These are phyloP conservation scores for Trichocladium uniseriatum DNA, from an alignment of 495 filamentous ascomycete genomes.

Conservation along the genomic window DNA sequence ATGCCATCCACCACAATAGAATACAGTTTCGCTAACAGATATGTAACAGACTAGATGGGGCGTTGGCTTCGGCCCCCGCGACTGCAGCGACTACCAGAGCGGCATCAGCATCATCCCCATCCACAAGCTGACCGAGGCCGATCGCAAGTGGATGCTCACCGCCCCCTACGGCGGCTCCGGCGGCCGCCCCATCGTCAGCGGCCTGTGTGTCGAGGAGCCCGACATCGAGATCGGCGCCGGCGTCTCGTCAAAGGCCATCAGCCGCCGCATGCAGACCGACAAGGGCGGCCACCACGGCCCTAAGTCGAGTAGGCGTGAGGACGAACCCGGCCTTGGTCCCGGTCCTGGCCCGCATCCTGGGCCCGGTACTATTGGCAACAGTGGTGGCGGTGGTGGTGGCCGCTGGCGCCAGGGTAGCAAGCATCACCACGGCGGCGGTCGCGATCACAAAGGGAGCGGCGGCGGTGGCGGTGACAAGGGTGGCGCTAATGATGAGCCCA, in stretches of 20 bases:
- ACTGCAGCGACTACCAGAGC: constrained; percentile 91
- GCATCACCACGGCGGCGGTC: constrained; percentile 33
- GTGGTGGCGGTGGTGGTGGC: constrained; percentile 34
- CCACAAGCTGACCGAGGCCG: constrained; percentile 83
- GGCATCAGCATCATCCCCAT: constrained; percentile 93
- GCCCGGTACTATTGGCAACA: constrained; percentile 29
- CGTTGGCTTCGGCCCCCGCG: constrained; percentile 92
- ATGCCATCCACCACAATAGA: too few relatives aligned
- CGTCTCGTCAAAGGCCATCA: constrained; percentile 92
- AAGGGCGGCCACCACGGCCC: constrained; percentile 65
- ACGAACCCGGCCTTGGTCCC: constrained; percentile 37
- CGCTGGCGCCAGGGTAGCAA: constrained; percentile 38
- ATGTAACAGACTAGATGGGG: constrained; percentile 77
- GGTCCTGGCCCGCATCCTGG: constrained; percentile 34
- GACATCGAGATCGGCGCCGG: constrained; percentile 98
- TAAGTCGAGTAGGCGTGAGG: constrained; percentile 53
- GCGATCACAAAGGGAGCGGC: constrained; percentile 26
- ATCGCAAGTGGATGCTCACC: constrained; percentile 93
- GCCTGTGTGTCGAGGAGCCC: constrained; percentile 89
- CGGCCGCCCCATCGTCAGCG: constrained; percentile 66
- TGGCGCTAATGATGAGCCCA: constrained; percentile 43
- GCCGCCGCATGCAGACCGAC: constrained; percentile 70
- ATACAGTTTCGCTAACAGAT: constrained; percentile 19
- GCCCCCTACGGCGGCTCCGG: constrained; percentile 91
- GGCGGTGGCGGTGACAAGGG: constrained; percentile 29